Percentiles rank a stretch among this genome's conserved stretches.
Evolutionary conservation across 208 protist genomes (phyloP).

Genomic region (Leishmania major): DNA sequence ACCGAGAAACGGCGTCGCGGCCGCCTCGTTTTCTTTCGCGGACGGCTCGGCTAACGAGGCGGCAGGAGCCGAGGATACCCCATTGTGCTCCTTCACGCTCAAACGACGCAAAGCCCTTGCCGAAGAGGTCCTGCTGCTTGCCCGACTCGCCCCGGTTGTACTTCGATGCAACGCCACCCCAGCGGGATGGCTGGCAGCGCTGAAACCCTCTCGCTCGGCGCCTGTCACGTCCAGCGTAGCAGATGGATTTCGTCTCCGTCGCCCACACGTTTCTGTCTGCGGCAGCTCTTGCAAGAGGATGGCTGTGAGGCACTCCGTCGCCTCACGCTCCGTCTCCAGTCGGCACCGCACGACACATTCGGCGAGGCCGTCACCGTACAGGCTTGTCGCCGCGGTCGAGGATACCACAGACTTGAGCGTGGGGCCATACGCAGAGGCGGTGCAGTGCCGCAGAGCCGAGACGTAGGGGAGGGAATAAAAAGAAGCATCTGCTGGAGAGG

Average conservation of each 20-base stretch:
- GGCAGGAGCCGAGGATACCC: neutral
- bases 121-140: conserved; percentile 3
- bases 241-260: neutral
- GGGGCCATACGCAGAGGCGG: conserved; percentile 7
- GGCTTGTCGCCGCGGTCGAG: conserved; percentile 16
- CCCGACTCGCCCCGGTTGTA: neutral
- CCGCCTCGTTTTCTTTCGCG: neutral
- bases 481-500: conserved; percentile 50
- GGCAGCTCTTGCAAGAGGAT: conserved; percentile 14
- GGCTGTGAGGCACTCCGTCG: conserved; percentile 19
- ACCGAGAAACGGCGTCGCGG: neutral
- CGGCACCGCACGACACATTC: conserved; percentile 21
- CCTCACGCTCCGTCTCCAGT: conserved; percentile 30
- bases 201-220: neutral
- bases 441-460: conserved; percentile 54
- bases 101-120: neutral
- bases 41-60: neutral
- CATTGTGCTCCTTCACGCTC: neutral
- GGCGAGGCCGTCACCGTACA: conserved; percentile 18
- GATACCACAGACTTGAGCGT: conserved; percentile 14
- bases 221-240: neutral
- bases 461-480: conserved; percentile 78
- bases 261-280: neutral
- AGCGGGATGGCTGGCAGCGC: neutral
- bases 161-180: neutral